Evolutionary conservation across 306 rosid species (phyloP), one percentile per base, ranked within the genome.

Genomic region (Alnus glutinosa): DNA sequence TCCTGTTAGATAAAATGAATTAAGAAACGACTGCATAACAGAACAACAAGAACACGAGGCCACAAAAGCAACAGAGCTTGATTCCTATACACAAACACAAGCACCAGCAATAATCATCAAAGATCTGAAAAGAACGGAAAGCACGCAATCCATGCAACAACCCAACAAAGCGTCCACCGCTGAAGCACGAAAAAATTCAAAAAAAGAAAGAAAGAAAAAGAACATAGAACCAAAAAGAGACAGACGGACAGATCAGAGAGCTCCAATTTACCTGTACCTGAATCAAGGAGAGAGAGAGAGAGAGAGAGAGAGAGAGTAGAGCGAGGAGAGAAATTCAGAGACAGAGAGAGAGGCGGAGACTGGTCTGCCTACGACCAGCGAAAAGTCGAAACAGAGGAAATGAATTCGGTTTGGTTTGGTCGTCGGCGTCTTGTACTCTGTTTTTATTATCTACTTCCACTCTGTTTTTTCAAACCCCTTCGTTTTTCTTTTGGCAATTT

Each of bases 341-440:
- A 80, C 32, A 28, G 18, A 51, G 37, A 34, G 44, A 30, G 55
- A 74, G 81, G 64, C 2, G 4, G 48, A 32, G 75, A 23, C 74
- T 78, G 71, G 78, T 49, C 52, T 64, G 63, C 47, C 57, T 77
- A 80, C 55, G 85, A 84, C 59, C 81, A 79, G 83, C 79, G 70
- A 86, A 76, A 82, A 83, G 89, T 82, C 84, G 86, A 84, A 85
- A 49, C 9, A 46, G 85, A 77, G 13, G 86, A 88, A 84, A 79
- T 78, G 88, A 86, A 91, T 83, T 95, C 80, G 79, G 89, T 90
- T 84, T 89, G 94, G 97, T 86, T 88, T 86, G 86, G 87, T 90
- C 93, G 97, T 92, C 98, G 96, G 92, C 93, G 98, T 90, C 97
- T 69, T 1, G 42, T 23, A 68, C 84, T 73, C 83, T 54, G 72